These are phyloP conservation scores for Thalassiosira profunda DNA, from an alignment of 108 stramenopile genomes.

Conservation along the genomic window DNA sequence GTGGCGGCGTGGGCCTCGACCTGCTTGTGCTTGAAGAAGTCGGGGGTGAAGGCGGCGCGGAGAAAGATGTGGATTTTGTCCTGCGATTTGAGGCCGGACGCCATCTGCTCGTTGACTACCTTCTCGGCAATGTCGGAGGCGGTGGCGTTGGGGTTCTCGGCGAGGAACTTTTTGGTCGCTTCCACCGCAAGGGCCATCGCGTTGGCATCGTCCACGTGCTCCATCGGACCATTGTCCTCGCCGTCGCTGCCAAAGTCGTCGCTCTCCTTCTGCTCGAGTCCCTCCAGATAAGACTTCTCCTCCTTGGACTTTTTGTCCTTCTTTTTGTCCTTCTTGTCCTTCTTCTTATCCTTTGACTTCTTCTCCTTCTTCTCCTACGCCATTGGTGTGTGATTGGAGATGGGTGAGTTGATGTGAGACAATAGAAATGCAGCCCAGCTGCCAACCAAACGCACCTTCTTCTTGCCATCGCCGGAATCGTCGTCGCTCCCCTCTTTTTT, in stretches of 20 bases:
- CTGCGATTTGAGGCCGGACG: constrained; percentile 92
- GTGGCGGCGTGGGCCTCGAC: constrained; percentile 68
- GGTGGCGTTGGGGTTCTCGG: constrained; percentile 74
- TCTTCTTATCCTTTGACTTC: constrained; percentile 68
- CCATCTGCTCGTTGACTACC: constrained; percentile 94
- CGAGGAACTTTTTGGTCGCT: constrained; percentile 76
- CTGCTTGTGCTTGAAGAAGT: constrained; percentile 89
- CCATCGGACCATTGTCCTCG: constrained; percentile 37
- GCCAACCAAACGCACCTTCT: constrained; percentile 38
- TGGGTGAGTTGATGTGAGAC: too few species aligned
- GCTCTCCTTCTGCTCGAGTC: constrained; percentile 56
- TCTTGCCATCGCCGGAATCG: constrained; percentile 54
- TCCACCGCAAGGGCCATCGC: constrained; percentile 86
- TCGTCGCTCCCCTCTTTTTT: constrained; percentile 46
- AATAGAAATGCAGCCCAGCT: too few species aligned
- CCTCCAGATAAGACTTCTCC: constrained; percentile 72
- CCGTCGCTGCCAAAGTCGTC: constrained; percentile 53
- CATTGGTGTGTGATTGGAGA: too few species aligned
- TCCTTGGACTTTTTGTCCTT: constrained; percentile 54
- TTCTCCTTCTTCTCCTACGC: constrained; percentile 78
- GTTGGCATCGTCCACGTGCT: constrained; percentile 75
- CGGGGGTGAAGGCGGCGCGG: constrained; percentile 75
- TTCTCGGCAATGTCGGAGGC: constrained; percentile 69
- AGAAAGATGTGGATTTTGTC: constrained; percentile 88
- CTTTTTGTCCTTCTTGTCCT: constrained; percentile 55